These are phyloP conservation scores for Mycena leptocephala DNA, from an alignment of 768 basidiomycete genomes.

Conservation along the genomic window DNA sequence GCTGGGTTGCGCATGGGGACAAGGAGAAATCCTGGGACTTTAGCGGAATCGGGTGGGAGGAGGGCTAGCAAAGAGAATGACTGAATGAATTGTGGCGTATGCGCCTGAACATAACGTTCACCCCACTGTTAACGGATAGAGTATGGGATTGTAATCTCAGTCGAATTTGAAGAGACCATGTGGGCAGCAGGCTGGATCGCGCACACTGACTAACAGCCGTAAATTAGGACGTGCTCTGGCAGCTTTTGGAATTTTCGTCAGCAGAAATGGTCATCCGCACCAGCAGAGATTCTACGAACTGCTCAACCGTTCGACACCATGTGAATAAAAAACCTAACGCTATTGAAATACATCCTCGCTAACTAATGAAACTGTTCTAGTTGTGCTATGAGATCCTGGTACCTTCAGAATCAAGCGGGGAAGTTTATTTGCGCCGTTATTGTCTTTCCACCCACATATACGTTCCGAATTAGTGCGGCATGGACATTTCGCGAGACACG, in stretches of 20 bases:
- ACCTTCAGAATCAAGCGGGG: background rate
- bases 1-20: constrained; percentile 72
- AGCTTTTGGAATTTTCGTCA: background rate
- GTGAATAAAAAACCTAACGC: background rate
- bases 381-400: too few species aligned
- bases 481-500: background rate
- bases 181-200: too few species aligned
- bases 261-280: background rate
- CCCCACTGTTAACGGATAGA: too few species aligned
- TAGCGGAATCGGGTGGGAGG: constrained; percentile 73
- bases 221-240: background rate
- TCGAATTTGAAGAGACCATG: too few species aligned
- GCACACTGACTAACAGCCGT: background rate
- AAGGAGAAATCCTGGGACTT: constrained; percentile 66
- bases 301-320: too few species aligned
- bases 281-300: too few species aligned
- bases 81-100: background rate
- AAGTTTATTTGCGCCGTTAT: background rate
- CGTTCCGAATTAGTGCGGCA: background rate
- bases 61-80: constrained; percentile 51
- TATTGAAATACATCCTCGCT: background rate
- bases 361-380: background rate
- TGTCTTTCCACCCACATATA: background rate
- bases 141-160: too few species aligned
- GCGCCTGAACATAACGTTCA: background rate